Conservation (phyloP, 2,329 filamentous ascomycete species). For the Trichocomaceae sp. region DNA sequence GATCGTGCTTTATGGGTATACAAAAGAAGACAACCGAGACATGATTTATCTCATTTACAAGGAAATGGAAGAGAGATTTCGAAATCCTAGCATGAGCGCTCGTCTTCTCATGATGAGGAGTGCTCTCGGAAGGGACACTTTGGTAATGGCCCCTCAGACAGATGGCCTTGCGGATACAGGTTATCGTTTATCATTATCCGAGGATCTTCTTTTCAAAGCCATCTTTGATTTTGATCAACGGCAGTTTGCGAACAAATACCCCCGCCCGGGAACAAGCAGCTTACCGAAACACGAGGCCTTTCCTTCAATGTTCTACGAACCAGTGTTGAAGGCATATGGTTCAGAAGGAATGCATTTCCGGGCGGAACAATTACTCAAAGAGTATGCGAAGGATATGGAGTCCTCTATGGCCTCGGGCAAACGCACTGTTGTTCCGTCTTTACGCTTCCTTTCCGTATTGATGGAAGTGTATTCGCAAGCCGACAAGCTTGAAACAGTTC, state of each 20-base stretch:
- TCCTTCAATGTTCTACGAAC: conserved; percentile 48
- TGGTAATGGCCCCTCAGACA: conserved; percentile 15
- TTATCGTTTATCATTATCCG: conserved; percentile 26
- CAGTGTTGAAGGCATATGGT: conserved; percentile 52
- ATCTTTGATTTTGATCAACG: conserved; percentile 33
- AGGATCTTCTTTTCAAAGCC: conserved; percentile 32
- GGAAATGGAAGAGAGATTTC: conserved; percentile 35
- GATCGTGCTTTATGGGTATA: conserved; percentile 46
- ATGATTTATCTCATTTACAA: conserved; percentile 47
- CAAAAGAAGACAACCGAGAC: conserved; percentile 40
- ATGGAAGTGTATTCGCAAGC: conserved; percentile 61
- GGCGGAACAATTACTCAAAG: conserved; percentile 50
- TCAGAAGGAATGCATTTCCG: conserved; percentile 40
- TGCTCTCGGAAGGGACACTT: conserved; percentile 29
- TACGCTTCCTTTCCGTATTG: conserved; percentile 55
- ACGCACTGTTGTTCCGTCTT: conserved; percentile 29
- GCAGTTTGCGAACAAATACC: conserved; percentile 41
- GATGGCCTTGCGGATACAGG: conserved; percentile 10
- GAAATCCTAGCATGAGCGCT: conserved; percentile 26
- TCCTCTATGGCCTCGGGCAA: conserved; percentile 23
- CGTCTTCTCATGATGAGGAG: conserved; percentile 31
- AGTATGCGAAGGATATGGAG: conserved; percentile 32
- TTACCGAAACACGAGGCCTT: conserved; percentile 37
- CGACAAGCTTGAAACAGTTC: conserved; percentile 54
- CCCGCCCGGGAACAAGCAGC: conserved; percentile 26